phyloP scores from a whole-genome alignment of 2,329 filamentous ascomycete genomes.

The Aspergillus floridensis region DNA sequence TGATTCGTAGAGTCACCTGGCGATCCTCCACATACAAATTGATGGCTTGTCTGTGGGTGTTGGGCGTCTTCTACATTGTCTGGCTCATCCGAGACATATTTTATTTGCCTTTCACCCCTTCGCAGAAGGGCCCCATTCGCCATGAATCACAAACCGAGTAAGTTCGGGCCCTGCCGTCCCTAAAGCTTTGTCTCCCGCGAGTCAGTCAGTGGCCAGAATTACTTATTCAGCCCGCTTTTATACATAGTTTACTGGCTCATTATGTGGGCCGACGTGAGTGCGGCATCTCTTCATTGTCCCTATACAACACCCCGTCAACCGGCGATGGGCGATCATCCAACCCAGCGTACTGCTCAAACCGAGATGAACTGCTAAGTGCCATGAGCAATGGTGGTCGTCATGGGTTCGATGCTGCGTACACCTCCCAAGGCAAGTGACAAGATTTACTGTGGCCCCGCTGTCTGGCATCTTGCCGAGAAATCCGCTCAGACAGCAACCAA shows the following conservation, averaged over 20 bases:
- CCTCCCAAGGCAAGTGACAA: conserved; percentile 30
- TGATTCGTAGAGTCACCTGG: conserved; percentile 43
- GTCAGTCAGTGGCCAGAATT: conserved; percentile 10
- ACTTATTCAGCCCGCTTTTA: conserved; percentile 15
- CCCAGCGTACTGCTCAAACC: conserved; percentile 32
- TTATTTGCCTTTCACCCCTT: conserved; percentile 34
- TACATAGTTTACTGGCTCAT: conserved; percentile 33
- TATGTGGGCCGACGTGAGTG: conserved; percentile 40
- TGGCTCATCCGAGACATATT: conserved; percentile 43
- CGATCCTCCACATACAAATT: conserved; percentile 44
- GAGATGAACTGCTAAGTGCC: conserved; percentile 38
- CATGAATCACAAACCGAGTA: conserved; percentile 22
- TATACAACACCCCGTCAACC: conserved; percentile 32
- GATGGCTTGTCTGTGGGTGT: conserved; percentile 41
- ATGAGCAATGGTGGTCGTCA: conserved; percentile 43
- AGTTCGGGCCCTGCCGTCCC: conserved; percentile 13
- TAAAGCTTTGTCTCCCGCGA: not conserved
- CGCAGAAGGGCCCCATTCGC: conserved; percentile 13
- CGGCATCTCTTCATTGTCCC: conserved; percentile 33
- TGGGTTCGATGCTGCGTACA: conserved; percentile 43
- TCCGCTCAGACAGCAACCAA: not conserved
- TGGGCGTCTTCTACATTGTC: conserved; percentile 41
- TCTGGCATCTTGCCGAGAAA: not conserved
- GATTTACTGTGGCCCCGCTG: not conserved
- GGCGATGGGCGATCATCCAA: conserved; percentile 15